Percentiles rank a stretch among this genome's conserved stretches.
Conservation (phyloP, 2,329 filamentous ascomycete genomes). For the Curvularia hawaiiensis region DNA sequence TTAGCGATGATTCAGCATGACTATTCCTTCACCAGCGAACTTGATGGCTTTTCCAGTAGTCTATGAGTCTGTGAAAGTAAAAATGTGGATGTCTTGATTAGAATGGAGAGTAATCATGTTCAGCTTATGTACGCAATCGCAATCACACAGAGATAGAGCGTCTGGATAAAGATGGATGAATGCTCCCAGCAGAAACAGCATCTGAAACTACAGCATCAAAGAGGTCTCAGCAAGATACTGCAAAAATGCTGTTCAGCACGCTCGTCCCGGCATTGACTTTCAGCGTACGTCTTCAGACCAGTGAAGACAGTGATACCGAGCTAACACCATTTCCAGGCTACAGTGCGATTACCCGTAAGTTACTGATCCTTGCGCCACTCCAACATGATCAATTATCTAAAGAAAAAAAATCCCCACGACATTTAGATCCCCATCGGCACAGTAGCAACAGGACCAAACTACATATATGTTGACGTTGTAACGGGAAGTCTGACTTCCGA, state of each 20-base stretch:
- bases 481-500: constrained; percentile 5
- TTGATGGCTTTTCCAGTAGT: no score
- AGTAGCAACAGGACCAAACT: not conserved
- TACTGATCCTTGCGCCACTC: no score
- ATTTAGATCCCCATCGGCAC: constrained; percentile 3
- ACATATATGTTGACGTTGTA: constrained; percentile 3
- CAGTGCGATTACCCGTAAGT: not conserved
- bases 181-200: not conserved
- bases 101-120: not conserved
- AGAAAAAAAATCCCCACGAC: not conserved
- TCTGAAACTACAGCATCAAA: not conserved
- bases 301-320: not conserved
- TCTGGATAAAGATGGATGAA: not conserved
- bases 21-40: not conserved
- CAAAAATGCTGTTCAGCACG: not conserved
- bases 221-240: not conserved
- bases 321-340: not conserved
- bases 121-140: not conserved
- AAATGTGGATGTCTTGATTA: not conserved
- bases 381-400: not conserved
- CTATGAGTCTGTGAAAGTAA: not conserved
- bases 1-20: not conserved
- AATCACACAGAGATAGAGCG: not conserved
- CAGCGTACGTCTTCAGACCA: not conserved
- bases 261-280: not conserved